Base-by-base conservation (phyloP, 2,329 filamentous ascomycete species). In the Penicillium polonicum region DNA sequence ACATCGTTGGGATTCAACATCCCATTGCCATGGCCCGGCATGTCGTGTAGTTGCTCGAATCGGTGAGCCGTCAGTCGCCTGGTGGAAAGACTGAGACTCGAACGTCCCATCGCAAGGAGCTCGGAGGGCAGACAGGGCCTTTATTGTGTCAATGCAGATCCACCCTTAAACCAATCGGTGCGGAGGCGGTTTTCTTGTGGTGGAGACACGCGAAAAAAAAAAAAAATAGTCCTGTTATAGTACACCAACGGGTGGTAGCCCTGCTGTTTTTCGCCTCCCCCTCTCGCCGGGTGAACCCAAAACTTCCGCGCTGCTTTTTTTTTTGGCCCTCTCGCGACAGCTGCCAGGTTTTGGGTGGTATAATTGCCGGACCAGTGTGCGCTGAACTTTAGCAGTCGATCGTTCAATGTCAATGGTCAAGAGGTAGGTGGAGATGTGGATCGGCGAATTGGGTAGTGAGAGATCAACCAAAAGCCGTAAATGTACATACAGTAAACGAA, bases 1-100 rank as follows among this genome's bases (percentile, higher is more conserved):
- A 79, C 80, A 65, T 85, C 82, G 61, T 82, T 78, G 29, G 79
- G 76, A 56, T 76, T 77, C 50, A 43, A 48, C 33, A 38, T 48
- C 71, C 64, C 78, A 81, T 44, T 81, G 51, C 71, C 73, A 62
- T 72, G 65, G 29, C 68, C 66, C 9, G 67, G 50, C 35, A 62
- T 63, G 46, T 75, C 74, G 31, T 68, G 73, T 41, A 77, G 69
- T 23, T 74, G 75, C 55, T 78, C 70, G 58, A 81, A 81, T 55
- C 77, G 76, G 63, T 80, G 75, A 57, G 66, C 67, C 25, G 78
- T 79, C 59, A 79, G 77, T 52, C 75, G 74, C 60, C 78, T 78
- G 57, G 74, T 63, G 33, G 68, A 59, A 53, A 75, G 62, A 48
- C 73, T 74, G 51, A 74, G 62, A 48, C 73, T 74, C 60, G 73